Percentiles rank a stretch among this genome's conserved stretches.
Conservation (phyloP, 1,139 yeast genomes). For the Yamadazyma membranifaciens region DNA sequence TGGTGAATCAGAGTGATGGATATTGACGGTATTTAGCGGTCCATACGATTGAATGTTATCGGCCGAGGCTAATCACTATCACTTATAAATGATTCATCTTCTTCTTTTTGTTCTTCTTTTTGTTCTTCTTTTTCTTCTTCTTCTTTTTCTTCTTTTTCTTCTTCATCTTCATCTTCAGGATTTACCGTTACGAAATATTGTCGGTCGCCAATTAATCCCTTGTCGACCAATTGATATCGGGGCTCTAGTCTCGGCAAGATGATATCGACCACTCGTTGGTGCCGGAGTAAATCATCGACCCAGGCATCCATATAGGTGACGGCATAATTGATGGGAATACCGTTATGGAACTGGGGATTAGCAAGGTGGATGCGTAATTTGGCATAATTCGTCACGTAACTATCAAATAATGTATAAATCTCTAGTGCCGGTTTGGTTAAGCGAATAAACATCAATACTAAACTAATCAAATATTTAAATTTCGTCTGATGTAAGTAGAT, state of each 20-base stretch:
- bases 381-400: slow-evolving; percentile 52
- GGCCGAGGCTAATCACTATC: slow-evolving; percentile 3
- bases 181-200: slow-evolving; percentile 23
- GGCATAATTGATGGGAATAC: slow-evolving; percentile 26
- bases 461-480: slow-evolving; percentile 66
- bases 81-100: not conserved
- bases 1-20: too few species aligned
- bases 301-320: slow-evolving; percentile 58
- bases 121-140: not conserved
- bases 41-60: too few species aligned
- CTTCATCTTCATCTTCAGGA: too few species aligned
- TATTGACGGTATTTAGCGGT: too few species aligned
- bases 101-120: not conserved
- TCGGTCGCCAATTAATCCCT: slow-evolving; percentile 37
- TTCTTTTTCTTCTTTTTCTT: not conserved
- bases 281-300: slow-evolving; percentile 49
- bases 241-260: slow-evolving; percentile 56
- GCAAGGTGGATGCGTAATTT: slow-evolving; percentile 35
- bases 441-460: slow-evolving; percentile 59
- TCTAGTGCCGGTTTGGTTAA: slow-evolving; percentile 44
- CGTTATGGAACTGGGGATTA: slow-evolving; percentile 27
- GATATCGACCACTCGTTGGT: slow-evolving; percentile 56
- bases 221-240: slow-evolving; percentile 38
- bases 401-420: slow-evolving; percentile 52
- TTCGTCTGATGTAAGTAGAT: slow-evolving; percentile 50